A percentile compares a stretch with the other conserved stretches of the same genome.
These are phyloP conservation scores for Boletus vinaceobasis DNA, from an alignment of 768 basidiomycete species.

Conservation along the genomic window DNA sequence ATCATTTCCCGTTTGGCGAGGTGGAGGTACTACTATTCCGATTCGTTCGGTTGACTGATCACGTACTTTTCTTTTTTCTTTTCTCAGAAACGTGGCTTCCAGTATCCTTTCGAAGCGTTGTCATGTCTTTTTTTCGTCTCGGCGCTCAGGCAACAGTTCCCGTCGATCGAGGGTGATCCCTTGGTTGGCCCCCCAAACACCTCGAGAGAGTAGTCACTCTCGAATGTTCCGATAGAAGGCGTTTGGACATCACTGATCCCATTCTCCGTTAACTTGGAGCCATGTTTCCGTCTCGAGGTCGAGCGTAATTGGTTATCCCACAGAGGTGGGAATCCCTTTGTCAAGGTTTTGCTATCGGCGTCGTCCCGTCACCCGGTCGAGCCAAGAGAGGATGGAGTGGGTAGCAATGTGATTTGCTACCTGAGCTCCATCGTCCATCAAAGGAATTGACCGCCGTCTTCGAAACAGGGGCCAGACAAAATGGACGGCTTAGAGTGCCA, in stretches of 20 bases:
- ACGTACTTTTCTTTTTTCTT: conserved; percentile 1
- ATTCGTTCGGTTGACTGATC: background rate
- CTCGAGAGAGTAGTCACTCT: background rate
- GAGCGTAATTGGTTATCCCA: conserved; percentile 14
- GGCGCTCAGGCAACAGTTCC: background rate
- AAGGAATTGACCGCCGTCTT: background rate
- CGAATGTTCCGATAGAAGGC: background rate
- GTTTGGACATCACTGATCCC: background rate
- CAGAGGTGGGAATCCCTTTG: conserved; percentile 18
- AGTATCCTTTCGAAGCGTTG: conserved; percentile 3
- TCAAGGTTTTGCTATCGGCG: background rate
- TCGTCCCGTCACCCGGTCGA: background rate
- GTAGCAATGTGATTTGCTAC: background rate
- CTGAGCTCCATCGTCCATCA: no score
- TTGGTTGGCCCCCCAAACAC: background rate
- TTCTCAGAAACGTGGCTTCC: conserved; percentile 4
- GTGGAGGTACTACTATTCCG: background rate
- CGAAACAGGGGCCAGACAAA: conserved; percentile 11
- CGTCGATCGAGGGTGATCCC: conserved; percentile 8
- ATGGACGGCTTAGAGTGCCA: conserved; percentile 7
- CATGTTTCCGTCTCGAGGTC: background rate
- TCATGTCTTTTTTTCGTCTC: conserved; percentile 6
- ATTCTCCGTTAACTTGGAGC: conserved; percentile 17
- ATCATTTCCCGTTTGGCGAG: background rate
- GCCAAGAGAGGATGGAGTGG: background rate